Evolutionary conservation across 306 rosid genomes (phyloP).

Genomic region (Aeschynomene evenia): DNA sequence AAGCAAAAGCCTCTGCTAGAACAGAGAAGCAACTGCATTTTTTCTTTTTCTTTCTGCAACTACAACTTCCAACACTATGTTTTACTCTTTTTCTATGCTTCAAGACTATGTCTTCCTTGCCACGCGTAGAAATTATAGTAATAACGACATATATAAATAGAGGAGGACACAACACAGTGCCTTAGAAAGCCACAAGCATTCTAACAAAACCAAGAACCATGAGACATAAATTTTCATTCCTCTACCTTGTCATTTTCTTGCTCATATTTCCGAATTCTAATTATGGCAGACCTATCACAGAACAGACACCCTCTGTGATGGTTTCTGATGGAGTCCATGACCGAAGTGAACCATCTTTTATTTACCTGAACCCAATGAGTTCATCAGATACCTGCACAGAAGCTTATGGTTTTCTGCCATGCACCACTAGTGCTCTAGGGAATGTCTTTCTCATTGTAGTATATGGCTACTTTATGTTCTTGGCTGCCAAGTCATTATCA

Average conservation of each 20-base stretch:
- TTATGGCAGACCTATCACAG: slow-evolving; percentile 25
- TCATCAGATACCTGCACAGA: slow-evolving; percentile 36
- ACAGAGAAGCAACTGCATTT: background rate
- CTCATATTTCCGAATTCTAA: background rate
- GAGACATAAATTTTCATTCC: slow-evolving; percentile 18
- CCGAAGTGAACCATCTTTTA: slow-evolving; percentile 11
- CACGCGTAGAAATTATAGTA: no score
- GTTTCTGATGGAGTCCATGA: slow-evolving; percentile 32
- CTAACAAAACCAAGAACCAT: background rate
- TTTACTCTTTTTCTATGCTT: background rate
- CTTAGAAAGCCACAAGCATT: background rate
- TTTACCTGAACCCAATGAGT: background rate
- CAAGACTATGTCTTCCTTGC: background rate
- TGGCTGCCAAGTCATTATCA: slow-evolving; percentile 43
- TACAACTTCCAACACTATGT: background rate
- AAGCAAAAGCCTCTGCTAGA: background rate
- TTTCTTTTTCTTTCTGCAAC: background rate
- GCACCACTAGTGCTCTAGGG: slow-evolving; percentile 38
- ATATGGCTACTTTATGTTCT: slow-evolving; percentile 53
- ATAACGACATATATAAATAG: background rate
- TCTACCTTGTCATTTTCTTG: slow-evolving; percentile 11
- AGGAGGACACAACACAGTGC: background rate
- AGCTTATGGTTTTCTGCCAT: slow-evolving; percentile 50
- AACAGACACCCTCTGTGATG: background rate
- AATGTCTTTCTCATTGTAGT: slow-evolving; percentile 45